A percentile compares a stretch with the other conserved stretches of the same genome.
Evolutionary conservation across 2,329 filamentous ascomycete species (phyloP).

Genomic region (Exophiala lecanii-corni): DNA sequence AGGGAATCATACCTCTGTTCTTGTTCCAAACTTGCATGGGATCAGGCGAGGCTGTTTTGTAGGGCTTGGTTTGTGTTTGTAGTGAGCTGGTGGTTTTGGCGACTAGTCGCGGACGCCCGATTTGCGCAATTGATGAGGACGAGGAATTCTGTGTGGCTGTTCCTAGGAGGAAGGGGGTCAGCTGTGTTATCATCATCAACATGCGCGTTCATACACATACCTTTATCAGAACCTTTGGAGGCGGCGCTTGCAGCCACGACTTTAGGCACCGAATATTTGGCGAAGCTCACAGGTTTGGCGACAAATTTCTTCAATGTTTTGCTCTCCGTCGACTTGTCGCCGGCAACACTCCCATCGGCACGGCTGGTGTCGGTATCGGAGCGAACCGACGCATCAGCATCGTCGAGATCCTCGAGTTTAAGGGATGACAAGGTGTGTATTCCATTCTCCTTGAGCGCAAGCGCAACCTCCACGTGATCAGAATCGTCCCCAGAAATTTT

Average conservation of each 20-base stretch:
- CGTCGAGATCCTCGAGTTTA: constrained; percentile 28
- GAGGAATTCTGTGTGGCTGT: constrained; percentile 36
- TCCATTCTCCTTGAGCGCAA: constrained; percentile 38
- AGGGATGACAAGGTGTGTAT: constrained; percentile 30
- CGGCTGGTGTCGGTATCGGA: constrained; percentile 54
- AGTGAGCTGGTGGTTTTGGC: constrained; percentile 56
- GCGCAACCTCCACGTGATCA: constrained; percentile 42
- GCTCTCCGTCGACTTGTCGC: constrained; percentile 38
- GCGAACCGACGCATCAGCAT: constrained; percentile 55
- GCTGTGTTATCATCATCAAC: constrained; percentile 11
- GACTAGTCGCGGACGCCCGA: constrained; percentile 56
- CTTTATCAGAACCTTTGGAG: constrained; percentile 52
- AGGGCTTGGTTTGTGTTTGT: constrained; percentile 47
- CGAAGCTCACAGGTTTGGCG: constrained; percentile 63
- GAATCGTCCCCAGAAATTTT: constrained; percentile 25
- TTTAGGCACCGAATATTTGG: constrained; percentile 62
- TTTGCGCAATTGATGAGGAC: constrained; percentile 37
- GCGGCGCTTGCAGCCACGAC: constrained; percentile 50
- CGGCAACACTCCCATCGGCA: constrained; percentile 43
- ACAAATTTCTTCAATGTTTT: constrained; percentile 56
- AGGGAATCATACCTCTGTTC: constrained; percentile 51
- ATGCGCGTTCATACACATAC: no score
- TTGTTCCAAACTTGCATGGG: constrained; percentile 68
- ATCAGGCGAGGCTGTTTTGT: constrained; percentile 52
- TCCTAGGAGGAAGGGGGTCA: constrained; percentile 24